Conservation (phyloP, 1,284 basidiomycete genomes). For the Pseudozyma pruni region DNA sequence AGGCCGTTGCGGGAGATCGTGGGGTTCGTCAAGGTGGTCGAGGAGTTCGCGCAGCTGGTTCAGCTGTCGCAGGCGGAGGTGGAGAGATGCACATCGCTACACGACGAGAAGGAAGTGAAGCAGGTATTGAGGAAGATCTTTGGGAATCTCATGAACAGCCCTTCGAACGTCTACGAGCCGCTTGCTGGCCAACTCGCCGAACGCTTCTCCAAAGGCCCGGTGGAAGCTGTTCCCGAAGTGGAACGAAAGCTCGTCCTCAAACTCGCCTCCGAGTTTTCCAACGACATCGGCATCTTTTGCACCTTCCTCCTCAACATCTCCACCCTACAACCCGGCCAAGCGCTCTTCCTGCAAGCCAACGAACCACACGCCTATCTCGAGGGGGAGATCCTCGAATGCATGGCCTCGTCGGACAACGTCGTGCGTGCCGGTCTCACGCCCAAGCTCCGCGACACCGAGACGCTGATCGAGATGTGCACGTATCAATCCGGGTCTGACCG, state of each 20-base stretch:
- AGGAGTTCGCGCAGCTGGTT: slow-evolving; percentile 77
- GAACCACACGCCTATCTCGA: slow-evolving; percentile 96
- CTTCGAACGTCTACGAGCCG: slow-evolving; percentile 4
- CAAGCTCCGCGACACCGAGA: slow-evolving; percentile 91
- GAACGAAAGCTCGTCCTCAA: slow-evolving; percentile 75
- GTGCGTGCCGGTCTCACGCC: slow-evolving; percentile 98
- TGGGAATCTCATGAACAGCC: slow-evolving; percentile 48
- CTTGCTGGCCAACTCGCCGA: slow-evolving; percentile 17
- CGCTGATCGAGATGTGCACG: slow-evolving; percentile 87
- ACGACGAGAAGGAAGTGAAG: slow-evolving; percentile 22
- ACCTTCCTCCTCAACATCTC: slow-evolving; percentile 90
- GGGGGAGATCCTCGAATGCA: slow-evolving; percentile 66
- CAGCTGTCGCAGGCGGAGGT: slow-evolving; percentile 7
- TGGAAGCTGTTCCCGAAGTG: slow-evolving; percentile 20
- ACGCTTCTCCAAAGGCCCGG: slow-evolving; percentile 9
- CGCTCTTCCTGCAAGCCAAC: slow-evolving; percentile 92
- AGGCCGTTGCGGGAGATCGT: slow-evolving; percentile 80
- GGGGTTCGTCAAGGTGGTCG: slow-evolving; percentile 76
- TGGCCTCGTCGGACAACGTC: slow-evolving; percentile 80
- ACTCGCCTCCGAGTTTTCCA: slow-evolving; percentile 85
- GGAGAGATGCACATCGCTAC: neutral
- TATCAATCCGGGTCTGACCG: slow-evolving; percentile 74
- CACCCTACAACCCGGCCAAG: slow-evolving; percentile 81
- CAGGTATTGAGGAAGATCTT: slow-evolving; percentile 47
- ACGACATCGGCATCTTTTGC: slow-evolving; percentile 94